Conservation (phyloP, 169 alveolate genomes). For the Plasmodium blacklocki region DNA sequence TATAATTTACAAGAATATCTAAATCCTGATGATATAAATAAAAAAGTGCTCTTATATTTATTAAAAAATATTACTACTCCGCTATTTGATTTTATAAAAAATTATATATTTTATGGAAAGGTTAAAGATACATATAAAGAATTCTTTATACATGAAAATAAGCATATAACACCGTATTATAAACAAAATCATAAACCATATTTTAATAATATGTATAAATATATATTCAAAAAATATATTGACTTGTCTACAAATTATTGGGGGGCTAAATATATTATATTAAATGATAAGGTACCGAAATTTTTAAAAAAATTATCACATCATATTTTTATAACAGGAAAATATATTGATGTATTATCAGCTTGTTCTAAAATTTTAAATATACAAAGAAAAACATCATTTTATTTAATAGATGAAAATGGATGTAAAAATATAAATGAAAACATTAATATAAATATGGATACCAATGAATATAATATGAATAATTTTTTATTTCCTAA, state of each 20-base stretch:
- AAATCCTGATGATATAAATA: slow-evolving; percentile 58
- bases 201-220: slow-evolving; percentile 55
- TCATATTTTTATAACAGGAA: slow-evolving; percentile 68
- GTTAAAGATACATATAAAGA: slow-evolving; percentile 65
- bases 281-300: slow-evolving; percentile 43
- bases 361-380: slow-evolving; percentile 66
- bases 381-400: background rate
- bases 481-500: background rate
- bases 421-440: background rate
- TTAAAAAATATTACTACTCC: slow-evolving; percentile 74
- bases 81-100: slow-evolving; percentile 66
- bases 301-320: slow-evolving; percentile 37
- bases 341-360: slow-evolving; percentile 55
- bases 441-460: background rate
- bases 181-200: slow-evolving; percentile 61
- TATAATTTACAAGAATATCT: slow-evolving; percentile 68
- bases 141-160: slow-evolving; percentile 74
- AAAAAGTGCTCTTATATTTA: slow-evolving; percentile 44
- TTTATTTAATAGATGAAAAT: background rate
- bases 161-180: slow-evolving; percentile 68
- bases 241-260: slow-evolving; percentile 72
- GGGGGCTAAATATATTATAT: slow-evolving; percentile 73
- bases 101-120: slow-evolving; percentile 66
- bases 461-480: background rate
- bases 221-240: slow-evolving; percentile 63